phyloP scores from a whole-genome alignment of 2,329 filamentous ascomycete genomes.

The Pyrenochaeta sp. region DNA sequence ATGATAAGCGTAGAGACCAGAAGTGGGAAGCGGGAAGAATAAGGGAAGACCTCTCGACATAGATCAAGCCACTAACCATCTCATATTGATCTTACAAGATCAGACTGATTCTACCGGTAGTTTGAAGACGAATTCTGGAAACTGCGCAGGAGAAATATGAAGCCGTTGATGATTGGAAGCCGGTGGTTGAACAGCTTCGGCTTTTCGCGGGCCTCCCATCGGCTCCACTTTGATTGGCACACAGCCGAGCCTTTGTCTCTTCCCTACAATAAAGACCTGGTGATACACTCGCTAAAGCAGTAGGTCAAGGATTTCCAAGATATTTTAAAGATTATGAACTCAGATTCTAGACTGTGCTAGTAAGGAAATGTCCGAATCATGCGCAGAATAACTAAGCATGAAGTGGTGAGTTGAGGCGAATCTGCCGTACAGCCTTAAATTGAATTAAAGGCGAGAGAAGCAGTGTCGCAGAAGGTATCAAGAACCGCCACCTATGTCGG shows the following conservation, averaged over 20 bases:
- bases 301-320: no score
- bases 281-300: background rate
- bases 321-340: no score
- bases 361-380: no score
- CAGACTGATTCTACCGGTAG: background rate
- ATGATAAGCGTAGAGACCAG: background rate
- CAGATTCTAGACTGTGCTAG: no score
- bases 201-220: slow-evolving; percentile 12
- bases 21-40: background rate
- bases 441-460: no score
- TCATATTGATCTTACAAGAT: background rate
- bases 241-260: slow-evolving; percentile 7
- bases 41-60: background rate
- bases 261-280: background rate
- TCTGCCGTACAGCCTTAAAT: no score
- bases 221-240: slow-evolving; percentile 19
- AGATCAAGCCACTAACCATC: background rate
- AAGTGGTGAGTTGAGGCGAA: no score
- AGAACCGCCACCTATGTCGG: background rate
- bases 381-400: no score
- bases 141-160: background rate
- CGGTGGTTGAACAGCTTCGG: slow-evolving; percentile 1
- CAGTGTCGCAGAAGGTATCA: background rate
- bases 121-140: background rate
- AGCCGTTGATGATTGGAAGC: background rate